These are phyloP conservation scores for Rehmannia glutinosa DNA, from an alignment of 257 asterid genomes.

Conservation along the genomic window DNA sequence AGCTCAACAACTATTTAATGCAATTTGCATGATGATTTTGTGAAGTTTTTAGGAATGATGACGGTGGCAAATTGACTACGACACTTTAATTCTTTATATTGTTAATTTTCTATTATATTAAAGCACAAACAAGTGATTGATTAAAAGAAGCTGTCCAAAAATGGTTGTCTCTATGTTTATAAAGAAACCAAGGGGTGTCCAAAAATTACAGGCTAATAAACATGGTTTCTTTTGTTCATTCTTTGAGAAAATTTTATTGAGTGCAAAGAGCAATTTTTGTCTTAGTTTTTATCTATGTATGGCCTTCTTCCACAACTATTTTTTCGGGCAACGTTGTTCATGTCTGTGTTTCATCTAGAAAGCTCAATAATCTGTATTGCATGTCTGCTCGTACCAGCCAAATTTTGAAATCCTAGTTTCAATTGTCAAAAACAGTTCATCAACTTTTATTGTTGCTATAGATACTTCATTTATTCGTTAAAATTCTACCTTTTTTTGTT, in stretches of 20 bases:
- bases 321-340: constrained; percentile 49
- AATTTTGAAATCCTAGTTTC: constrained; percentile 30
- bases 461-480: too few relatives aligned
- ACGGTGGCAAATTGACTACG: too few relatives aligned
- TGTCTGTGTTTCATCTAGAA: constrained; percentile 55
- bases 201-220: constrained; percentile 21
- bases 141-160: too few relatives aligned
- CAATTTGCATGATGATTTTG: too few relatives aligned
- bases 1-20: too few relatives aligned
- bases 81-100: too few relatives aligned
- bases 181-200: constrained; percentile 36
- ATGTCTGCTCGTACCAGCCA: constrained; percentile 63
- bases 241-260: constrained; percentile 30
- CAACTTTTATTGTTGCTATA: too few relatives aligned
- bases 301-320: constrained; percentile 58
- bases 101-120: too few relatives aligned
- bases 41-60: too few relatives aligned
- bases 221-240: constrained; percentile 21
- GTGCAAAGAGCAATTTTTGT: constrained; percentile 34
- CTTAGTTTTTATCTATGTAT: constrained; percentile 44
- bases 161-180: constrained; percentile 38
- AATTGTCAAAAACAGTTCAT: constrained; percentile 20
- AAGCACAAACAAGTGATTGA: constrained; percentile 1
- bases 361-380: constrained; percentile 56
- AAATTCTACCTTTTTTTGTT: too few relatives aligned